Percentiles rank a stretch among this genome's conserved stretches.
phyloP scores from a whole-genome alignment of 2,329 filamentous ascomycete genomes.

The Meredithiella fracta region DNA sequence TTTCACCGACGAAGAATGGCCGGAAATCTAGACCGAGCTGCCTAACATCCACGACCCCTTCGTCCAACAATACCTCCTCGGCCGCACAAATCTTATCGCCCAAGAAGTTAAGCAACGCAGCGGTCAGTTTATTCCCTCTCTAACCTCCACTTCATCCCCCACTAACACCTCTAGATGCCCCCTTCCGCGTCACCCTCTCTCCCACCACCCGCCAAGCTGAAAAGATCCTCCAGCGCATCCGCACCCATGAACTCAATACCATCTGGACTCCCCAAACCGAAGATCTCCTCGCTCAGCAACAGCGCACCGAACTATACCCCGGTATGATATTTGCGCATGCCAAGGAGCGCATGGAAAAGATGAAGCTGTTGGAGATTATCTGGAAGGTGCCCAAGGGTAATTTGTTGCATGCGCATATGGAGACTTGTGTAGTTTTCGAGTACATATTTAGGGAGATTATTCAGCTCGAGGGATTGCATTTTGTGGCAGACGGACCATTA shows the following conservation, averaged over 20 bases:
- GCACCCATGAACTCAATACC: conserved; percentile 55
- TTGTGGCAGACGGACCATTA: conserved; percentile 45
- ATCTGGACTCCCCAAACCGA: conserved; percentile 64
- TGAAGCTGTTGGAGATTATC: conserved; percentile 72
- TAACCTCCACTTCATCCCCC: conserved; percentile 6
- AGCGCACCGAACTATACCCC: conserved; percentile 53
- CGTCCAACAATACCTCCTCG: conserved; percentile 64
- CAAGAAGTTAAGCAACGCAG: conserved; percentile 73
- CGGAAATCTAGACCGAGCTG: conserved; percentile 38
- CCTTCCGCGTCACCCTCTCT: conserved; percentile 59
- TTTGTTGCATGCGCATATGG: conserved; percentile 72
- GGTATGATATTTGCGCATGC: conserved; percentile 90
- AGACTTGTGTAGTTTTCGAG: conserved; percentile 80
- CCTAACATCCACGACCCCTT: conserved; percentile 52
- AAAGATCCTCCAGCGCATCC: conserved; percentile 63
- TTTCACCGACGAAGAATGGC: conserved; percentile 42
- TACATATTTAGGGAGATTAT: conserved; percentile 61
- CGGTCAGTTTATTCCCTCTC: conserved; percentile 12
- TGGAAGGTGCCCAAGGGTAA: conserved; percentile 77
- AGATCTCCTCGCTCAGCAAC: conserved; percentile 46
- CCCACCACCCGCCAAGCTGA: conserved; percentile 64
- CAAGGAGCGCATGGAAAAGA: conserved; percentile 71
- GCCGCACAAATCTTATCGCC: conserved; percentile 56
- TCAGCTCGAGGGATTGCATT: conserved; percentile 55
- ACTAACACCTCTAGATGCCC: conserved; percentile 33